Percentiles rank a stretch among this genome's conserved stretches.
Evolutionary conservation across 805 yeast genomes (phyloP).

Genomic region (Saccharomyces mikatae): DNA sequence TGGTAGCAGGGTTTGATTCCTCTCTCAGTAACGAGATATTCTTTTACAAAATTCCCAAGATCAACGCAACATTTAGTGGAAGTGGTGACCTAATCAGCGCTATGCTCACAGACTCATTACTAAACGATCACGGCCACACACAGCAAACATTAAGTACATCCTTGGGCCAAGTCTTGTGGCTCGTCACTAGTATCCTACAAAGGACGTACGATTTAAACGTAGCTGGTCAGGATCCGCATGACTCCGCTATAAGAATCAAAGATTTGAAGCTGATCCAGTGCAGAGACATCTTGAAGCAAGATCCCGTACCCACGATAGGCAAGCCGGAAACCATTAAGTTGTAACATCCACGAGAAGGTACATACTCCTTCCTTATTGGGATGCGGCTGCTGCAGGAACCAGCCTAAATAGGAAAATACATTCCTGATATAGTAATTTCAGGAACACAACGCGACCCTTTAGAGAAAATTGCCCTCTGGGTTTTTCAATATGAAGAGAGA

Average conservation of each 20-base stretch:
- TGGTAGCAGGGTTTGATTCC: not conserved
- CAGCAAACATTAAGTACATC: conserved; percentile 12
- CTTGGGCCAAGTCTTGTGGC: conserved; percentile 34
- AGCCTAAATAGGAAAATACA: not conserved
- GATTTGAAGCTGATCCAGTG: conserved; percentile 40
- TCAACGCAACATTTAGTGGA: conserved; percentile 60
- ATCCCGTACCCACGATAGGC: not conserved
- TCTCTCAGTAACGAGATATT: not conserved
- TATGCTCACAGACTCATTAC: conserved; percentile 44
- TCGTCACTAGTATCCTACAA: conserved; percentile 36
- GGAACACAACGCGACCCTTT: not conserved
- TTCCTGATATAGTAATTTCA: not conserved
- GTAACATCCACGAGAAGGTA: not conserved
- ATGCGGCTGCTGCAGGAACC: not conserved
- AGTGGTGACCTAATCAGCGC: conserved; percentile 70
- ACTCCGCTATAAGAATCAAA: conserved; percentile 23
- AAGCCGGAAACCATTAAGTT: not conserved
- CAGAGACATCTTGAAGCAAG: conserved; percentile 24
- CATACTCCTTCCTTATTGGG: not conserved
- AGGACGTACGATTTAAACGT: conserved; percentile 29
- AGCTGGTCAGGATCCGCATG: not conserved
- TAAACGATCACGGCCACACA: conserved; percentile 16
- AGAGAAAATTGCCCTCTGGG: not conserved
- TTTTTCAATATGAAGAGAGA: not conserved
- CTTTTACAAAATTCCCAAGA: conserved; percentile 34